phyloP scores from a whole-genome alignment of 352 stramenopile genomes.

The Thraustotheca clavata region DNA sequence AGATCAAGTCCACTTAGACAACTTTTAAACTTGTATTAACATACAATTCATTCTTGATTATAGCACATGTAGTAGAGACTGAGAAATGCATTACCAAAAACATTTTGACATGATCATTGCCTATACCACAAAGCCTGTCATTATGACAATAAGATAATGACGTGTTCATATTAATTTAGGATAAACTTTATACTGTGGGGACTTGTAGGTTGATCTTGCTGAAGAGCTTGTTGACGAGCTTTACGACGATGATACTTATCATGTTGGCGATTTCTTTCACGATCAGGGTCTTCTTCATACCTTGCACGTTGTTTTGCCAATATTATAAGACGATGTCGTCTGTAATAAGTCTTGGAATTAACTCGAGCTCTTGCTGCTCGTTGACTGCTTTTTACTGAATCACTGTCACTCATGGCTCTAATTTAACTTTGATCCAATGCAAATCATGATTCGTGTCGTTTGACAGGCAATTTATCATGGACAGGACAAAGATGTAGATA shows the following conservation, averaged over 20 bases:
- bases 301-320: neutral
- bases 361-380: neutral
- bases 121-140: too few species aligned
- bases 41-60: too few species aligned
- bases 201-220: neutral
- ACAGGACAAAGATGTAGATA: too few species aligned
- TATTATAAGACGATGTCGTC: neutral
- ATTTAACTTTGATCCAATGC: too few species aligned
- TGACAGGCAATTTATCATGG: too few species aligned
- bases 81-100: too few species aligned
- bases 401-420: too few species aligned
- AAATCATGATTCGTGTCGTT: too few species aligned
- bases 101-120: too few species aligned
- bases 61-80: too few species aligned
- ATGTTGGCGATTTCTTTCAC: neutral
- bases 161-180: conserved; percentile 1
- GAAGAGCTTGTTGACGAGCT: neutral
- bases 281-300: neutral
- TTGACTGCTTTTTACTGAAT: neutral
- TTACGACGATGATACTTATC: neutral
- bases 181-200: neutral
- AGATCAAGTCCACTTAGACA: conserved; percentile 23
- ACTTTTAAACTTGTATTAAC: neutral
- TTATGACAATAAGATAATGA: too few species aligned
- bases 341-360: neutral